Evolutionary conservation across 2,329 filamentous ascomycete species (phyloP), one percentile per base, ranked within the genome.

Genomic region (Tolypocladium capitatum): DNA sequence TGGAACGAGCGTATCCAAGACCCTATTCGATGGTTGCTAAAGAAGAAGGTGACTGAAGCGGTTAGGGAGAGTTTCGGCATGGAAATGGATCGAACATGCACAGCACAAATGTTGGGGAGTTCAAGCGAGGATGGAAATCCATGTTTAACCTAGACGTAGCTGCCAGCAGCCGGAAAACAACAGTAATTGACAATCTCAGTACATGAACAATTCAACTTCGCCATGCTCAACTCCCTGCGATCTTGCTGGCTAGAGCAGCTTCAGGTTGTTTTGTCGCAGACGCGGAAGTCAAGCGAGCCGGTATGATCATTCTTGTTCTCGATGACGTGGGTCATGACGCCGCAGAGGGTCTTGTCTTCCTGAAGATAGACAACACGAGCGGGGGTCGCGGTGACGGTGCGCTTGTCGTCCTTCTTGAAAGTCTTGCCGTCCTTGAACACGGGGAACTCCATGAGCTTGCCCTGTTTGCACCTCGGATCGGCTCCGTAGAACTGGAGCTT

Each of bases 361-460:
- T 52, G 44, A 46, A 48, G 46, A 38, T 50, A 53, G 42, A 54
- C 44, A 14, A 53, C 40, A 28, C 46, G 46, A 9, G 38, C 46
- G 10, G 46, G 46, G 5, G 30, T 47, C 16, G 2, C 9, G 16
- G 28, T 32, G 28, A 2, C 14, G 1, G 13, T 43, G 24, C 30
- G 47, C 47, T 34, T 48, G 5, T 35, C 32, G 43, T 45, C 30
- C 31, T 43, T 42, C 8, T 32, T 14, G 13, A 5, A 47, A 8
- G 24, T 4, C 30, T 3, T 8, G 1, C 46, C 46, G 31, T 33
- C 30, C 20, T 32, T 27, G 9, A 43, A 27, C 14, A 47, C 40
- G 46, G 46, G 46, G 8, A 35, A 47, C 46, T 47, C 46, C 11
- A 47, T 21, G 6, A 47, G 46, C 36, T 33, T 32, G 16, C 36